A percentile compares a stretch with the other conserved stretches of the same genome.
Evolutionary conservation across 768 basidiomycete species (phyloP).

Genomic region (Leccinum truebloodii): DNA sequence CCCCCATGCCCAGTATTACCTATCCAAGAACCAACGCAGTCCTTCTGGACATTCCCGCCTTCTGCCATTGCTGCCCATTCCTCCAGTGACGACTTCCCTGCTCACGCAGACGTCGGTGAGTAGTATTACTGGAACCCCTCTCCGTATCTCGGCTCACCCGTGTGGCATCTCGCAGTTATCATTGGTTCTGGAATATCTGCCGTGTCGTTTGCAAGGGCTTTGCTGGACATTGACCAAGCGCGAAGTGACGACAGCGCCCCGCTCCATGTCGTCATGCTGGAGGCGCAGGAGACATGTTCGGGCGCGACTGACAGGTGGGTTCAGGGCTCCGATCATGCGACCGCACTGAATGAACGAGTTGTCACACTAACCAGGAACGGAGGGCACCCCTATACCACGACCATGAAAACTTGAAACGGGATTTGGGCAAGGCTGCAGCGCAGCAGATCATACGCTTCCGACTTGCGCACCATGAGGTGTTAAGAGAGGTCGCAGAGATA

Average conservation of each 20-base stretch:
- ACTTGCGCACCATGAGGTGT: slow-evolving; percentile 36
- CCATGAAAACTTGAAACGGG: slow-evolving; percentile 39
- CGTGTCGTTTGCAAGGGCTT: slow-evolving; percentile 41
- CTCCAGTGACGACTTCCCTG: slow-evolving; percentile 32
- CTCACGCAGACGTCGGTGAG: slow-evolving; percentile 57
- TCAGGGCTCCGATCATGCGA: neutral
- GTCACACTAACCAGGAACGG: slow-evolving; percentile 40
- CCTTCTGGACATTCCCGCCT: slow-evolving; percentile 66
- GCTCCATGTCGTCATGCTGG: slow-evolving; percentile 52
- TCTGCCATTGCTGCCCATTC: slow-evolving; percentile 42
- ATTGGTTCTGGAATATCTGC: slow-evolving; percentile 59
- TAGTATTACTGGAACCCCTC: neutral
- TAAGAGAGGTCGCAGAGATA: slow-evolving; percentile 32
- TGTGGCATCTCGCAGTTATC: slow-evolving; percentile 34
- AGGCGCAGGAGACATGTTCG: slow-evolving; percentile 59
- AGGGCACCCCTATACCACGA: slow-evolving; percentile 52
- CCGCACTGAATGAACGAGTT: neutral
- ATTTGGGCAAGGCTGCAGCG: slow-evolving; percentile 41
- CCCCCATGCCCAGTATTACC: slow-evolving; percentile 46
- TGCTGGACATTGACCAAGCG: slow-evolving; percentile 33
- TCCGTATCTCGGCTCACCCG: neutral
- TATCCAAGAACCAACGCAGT: slow-evolving; percentile 47
- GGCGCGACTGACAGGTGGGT: slow-evolving; percentile 53
- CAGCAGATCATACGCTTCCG: slow-evolving; percentile 43
- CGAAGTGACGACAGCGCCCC: slow-evolving; percentile 17